These are phyloP conservation scores for Pyrenophora tritici-repentis DNA, from an alignment of 2,329 filamentous ascomycete genomes.

Conservation along the genomic window DNA sequence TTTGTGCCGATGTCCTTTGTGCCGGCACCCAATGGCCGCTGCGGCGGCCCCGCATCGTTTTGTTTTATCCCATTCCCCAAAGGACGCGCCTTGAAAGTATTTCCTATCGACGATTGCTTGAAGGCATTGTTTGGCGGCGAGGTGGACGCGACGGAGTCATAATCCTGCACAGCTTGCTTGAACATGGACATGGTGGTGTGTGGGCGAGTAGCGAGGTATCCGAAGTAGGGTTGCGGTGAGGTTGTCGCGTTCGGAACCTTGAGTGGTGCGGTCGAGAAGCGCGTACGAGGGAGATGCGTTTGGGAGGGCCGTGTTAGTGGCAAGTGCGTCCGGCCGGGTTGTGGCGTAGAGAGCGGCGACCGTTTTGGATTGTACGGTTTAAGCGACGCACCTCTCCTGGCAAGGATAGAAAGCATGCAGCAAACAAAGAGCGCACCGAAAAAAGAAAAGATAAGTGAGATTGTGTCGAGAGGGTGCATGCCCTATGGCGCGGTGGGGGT, in stretches of 20 bases:
- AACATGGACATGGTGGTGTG: constrained; percentile 44
- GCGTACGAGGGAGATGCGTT: constrained; percentile 17
- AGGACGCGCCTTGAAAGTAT: constrained; percentile 46
- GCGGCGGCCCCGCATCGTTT: constrained; percentile 16
- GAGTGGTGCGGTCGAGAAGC: constrained; percentile 17
- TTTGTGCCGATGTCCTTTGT: constrained; percentile 39
- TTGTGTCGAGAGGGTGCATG: constrained; percentile 30
- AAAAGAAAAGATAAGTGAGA: constrained; percentile 33
- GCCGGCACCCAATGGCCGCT: constrained; percentile 16
- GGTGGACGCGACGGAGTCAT: constrained; percentile 40
- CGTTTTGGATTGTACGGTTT: constrained; percentile 36
- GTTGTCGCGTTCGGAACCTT: background rate
- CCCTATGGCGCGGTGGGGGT: constrained; percentile 23
- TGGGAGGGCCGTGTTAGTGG: constrained; percentile 16
- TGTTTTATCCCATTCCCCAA: constrained; percentile 44
- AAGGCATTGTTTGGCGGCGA: constrained; percentile 29
- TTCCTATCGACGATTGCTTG: constrained; percentile 44
- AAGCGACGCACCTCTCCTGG: constrained; percentile 40
- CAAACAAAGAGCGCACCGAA: constrained; percentile 32
- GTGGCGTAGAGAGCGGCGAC: constrained; percentile 23
- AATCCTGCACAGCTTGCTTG: constrained; percentile 47
- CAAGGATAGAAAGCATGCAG: constrained; percentile 47
- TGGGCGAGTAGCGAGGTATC: constrained; percentile 23
- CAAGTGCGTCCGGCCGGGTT: constrained; percentile 24
- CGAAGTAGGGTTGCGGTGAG: constrained; percentile 15